phyloP scores from a whole-genome alignment of 2,329 filamentous ascomycete species.

The Exophiala phaeomuriformis region DNA sequence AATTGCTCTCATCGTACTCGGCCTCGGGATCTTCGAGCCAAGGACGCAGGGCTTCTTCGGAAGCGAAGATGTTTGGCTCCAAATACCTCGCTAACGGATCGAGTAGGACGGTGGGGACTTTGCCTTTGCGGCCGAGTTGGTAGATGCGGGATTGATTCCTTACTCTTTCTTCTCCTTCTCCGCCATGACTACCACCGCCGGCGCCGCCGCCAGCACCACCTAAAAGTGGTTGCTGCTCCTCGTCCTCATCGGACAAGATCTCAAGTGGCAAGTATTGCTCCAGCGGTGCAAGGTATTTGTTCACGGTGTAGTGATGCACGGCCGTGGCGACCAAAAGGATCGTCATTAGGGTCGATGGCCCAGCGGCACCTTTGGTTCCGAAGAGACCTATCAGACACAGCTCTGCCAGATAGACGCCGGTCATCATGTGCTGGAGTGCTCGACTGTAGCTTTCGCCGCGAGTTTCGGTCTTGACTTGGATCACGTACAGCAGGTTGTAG shows the following conservation, averaged over 20 bases:
- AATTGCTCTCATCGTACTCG: constrained; percentile 63
- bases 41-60: constrained; percentile 20
- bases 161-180: not conserved
- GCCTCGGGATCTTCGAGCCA: constrained; percentile 38
- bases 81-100: constrained; percentile 67
- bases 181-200: constrained; percentile 1
- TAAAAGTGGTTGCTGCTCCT: constrained; percentile 28
- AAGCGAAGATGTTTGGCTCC: constrained; percentile 23
- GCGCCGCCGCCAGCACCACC: not conserved
- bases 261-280: constrained; percentile 66
- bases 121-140: constrained; percentile 6
- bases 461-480: constrained; percentile 72
- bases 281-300: constrained; percentile 40
- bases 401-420: constrained; percentile 76
- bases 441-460: constrained; percentile 82
- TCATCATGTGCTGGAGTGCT: constrained; percentile 75
- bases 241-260: constrained; percentile 31
- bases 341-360: constrained; percentile 66
- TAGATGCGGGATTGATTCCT: constrained; percentile 12
- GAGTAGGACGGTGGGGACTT: constrained; percentile 47
- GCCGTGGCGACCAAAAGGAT: constrained; percentile 66
- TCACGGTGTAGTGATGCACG: constrained; percentile 60
- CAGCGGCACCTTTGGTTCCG: constrained; percentile 41
- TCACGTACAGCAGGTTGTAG: constrained; percentile 85
- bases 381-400: constrained; percentile 81